phyloP scores from a whole-genome alignment of 768 basidiomycete genomes.

The Termitomyces sp. region DNA sequence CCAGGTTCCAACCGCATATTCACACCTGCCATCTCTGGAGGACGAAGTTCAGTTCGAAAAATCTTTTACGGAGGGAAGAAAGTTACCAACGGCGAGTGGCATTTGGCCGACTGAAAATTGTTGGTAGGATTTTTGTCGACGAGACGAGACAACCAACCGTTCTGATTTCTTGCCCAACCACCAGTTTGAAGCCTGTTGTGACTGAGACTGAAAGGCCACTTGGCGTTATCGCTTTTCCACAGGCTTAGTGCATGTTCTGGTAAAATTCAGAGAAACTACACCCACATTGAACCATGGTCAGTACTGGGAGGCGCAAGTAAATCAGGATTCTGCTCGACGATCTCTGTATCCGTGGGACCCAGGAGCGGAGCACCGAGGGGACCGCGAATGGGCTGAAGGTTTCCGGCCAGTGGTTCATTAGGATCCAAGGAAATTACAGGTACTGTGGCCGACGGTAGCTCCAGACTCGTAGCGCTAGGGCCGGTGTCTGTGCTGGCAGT shows the following conservation, averaged over 20 bases:
- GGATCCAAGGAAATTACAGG: conserved; percentile 35
- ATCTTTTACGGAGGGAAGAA: neutral
- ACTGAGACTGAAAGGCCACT: conserved; percentile 53
- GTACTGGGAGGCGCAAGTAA: conserved; percentile 38
- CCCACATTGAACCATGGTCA: conserved; percentile 38
- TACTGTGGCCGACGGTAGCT: conserved; percentile 34
- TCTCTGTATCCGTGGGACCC: conserved; percentile 32
- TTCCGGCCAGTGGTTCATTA: conserved; percentile 29
- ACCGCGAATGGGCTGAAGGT: conserved; percentile 31
- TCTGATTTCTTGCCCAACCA: conserved; percentile 57
- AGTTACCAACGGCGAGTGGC: conserved; percentile 43
- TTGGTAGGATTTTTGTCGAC: neutral
- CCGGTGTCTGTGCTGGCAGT: neutral
- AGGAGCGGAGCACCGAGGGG: conserved; percentile 34
- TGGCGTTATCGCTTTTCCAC: conserved; percentile 34
- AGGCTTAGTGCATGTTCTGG: neutral
- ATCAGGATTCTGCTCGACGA: conserved; percentile 41
- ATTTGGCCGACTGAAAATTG: conserved; percentile 30
- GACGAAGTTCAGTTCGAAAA: neutral
- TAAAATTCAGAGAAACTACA: neutral
- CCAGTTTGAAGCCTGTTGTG: conserved; percentile 52
- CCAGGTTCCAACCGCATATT: conserved; percentile 48
- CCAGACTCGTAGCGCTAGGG: conserved; percentile 14
- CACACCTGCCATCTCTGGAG: conserved; percentile 37
- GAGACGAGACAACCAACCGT: conserved; percentile 25